Conservation (phyloP, 2,329 filamentous ascomycete species). For the Rosellinia necatrix region DNA sequence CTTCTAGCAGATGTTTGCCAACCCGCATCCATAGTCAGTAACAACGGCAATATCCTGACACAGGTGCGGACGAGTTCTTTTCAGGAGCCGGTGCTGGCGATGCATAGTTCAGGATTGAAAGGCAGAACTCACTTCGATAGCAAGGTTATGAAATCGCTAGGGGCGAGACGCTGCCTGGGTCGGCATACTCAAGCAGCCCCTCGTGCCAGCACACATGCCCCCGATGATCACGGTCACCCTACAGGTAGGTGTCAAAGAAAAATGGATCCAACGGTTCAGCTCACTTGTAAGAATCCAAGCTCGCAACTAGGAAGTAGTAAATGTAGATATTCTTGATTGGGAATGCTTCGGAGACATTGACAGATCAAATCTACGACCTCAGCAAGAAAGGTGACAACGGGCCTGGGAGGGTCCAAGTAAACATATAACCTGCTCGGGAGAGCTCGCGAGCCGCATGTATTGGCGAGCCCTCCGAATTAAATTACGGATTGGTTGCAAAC, state of each 20-base stretch:
- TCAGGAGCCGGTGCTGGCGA: background rate
- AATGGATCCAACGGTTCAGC: slow-evolving; percentile 3
- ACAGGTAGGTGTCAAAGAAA: slow-evolving; percentile 3
- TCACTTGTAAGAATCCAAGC: background rate
- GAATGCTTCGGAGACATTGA: background rate
- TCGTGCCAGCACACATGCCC: background rate
- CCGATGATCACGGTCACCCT: slow-evolving; percentile 2
- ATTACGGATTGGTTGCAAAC: too few species aligned
- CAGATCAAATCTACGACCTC: background rate
- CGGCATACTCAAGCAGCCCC: background rate
- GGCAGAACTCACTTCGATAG: background rate
- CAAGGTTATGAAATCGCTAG: background rate
- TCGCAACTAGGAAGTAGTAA: background rate
- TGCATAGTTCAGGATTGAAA: background rate
- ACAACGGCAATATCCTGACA: slow-evolving; percentile 4
- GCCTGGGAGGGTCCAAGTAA: background rate
- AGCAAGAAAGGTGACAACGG: background rate
- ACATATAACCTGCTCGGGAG: too few species aligned
- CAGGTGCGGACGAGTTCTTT: background rate
- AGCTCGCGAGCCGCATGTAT: background rate
- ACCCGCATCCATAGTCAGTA: background rate
- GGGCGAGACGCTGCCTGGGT: background rate
- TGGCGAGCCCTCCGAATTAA: too few species aligned
- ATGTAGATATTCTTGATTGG: background rate
- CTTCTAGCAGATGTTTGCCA: background rate